These are phyloP conservation scores for Arachis hypogaea DNA, from an alignment of 306 rosid species.

Conservation along the genomic window DNA sequence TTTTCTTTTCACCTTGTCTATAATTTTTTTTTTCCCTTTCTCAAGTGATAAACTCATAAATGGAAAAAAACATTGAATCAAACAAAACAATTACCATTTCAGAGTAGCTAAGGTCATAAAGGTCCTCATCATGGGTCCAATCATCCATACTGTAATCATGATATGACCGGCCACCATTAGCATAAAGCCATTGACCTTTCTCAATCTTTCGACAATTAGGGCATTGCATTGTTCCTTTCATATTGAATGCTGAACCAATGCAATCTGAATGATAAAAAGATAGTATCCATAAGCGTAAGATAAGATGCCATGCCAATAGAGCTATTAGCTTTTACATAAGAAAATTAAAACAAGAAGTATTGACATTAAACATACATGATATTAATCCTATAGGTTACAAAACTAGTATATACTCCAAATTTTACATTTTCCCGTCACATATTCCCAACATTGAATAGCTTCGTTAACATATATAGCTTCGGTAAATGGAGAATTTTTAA, in stretches of 20 bases:
- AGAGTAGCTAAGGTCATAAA: conserved; percentile 87
- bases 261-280: conserved; percentile 64
- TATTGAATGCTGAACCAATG: conserved; percentile 96
- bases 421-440: conserved; percentile 15
- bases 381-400: not conserved
- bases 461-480: not conserved
- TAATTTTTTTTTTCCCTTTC: not conserved
- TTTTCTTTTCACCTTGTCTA: no score
- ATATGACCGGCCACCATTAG: conserved; percentile 83
- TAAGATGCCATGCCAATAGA: conserved; percentile 2
- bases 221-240: conserved; percentile 99
- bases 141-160: conserved; percentile 90
- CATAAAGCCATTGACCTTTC: conserved; percentile 99
- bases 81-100: conserved; percentile 75
- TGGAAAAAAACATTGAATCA: conserved; percentile 29
- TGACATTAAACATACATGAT: conserved; percentile 9
- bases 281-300: conserved; percentile 32
- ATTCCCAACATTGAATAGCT: conserved; percentile 7
- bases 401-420: not conserved
- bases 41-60: conserved; percentile 12
- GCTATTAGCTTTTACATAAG: conserved; percentile 13
- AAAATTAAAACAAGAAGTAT: conserved; percentile 24
- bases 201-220: conserved; percentile 98
- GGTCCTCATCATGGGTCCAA: conserved; percentile 93
- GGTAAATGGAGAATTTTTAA: not conserved